Percentiles rank a stretch among this genome's conserved stretches.
phyloP scores from a whole-genome alignment of 805 yeast species.

The Candida ortonii region DNA sequence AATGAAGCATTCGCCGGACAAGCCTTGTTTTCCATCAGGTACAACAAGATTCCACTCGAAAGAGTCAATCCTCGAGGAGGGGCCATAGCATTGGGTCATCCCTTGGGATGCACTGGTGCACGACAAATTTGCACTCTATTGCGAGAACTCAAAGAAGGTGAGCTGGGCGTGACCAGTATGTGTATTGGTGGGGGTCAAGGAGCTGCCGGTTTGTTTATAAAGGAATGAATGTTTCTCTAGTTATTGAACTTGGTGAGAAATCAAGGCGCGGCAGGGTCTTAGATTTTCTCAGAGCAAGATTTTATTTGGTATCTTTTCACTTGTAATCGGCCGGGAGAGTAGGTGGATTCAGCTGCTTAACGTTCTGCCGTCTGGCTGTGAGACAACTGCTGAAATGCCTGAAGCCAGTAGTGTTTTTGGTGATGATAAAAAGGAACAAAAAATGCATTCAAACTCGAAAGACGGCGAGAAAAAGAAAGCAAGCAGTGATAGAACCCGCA shows the following conservation, averaged over 20 bases:
- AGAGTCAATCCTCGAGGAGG: constrained; percentile 93
- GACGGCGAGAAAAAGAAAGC: background rate
- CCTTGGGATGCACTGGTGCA: constrained; percentile 81
- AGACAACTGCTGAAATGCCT: background rate
- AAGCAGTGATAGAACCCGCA: constrained; percentile 2
- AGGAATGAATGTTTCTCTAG: constrained; percentile 60
- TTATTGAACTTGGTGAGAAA: too few species aligned
- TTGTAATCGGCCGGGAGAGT: too few species aligned
- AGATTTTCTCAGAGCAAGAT: too few species aligned
- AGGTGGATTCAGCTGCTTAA: too few species aligned
- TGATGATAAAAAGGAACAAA: constrained; percentile 1
- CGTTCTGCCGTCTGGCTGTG: background rate
- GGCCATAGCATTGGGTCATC: constrained; percentile 95
- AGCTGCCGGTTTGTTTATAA: constrained; percentile 84
- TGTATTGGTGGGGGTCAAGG: constrained; percentile 99
- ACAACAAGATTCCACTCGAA: constrained; percentile 60
- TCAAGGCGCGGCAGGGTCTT: too few species aligned
- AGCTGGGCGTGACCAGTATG: constrained; percentile 92
- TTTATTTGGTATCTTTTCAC: too few species aligned
- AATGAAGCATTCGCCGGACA: constrained; percentile 98
- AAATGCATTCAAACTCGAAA: background rate
- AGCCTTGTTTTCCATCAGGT: constrained; percentile 70
- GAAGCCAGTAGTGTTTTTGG: too few species aligned
- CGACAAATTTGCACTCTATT: constrained; percentile 88
- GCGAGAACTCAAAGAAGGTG: constrained; percentile 73